Conservation (phyloP, 129 eudicot species). For the Cynara cardunculus region DNA sequence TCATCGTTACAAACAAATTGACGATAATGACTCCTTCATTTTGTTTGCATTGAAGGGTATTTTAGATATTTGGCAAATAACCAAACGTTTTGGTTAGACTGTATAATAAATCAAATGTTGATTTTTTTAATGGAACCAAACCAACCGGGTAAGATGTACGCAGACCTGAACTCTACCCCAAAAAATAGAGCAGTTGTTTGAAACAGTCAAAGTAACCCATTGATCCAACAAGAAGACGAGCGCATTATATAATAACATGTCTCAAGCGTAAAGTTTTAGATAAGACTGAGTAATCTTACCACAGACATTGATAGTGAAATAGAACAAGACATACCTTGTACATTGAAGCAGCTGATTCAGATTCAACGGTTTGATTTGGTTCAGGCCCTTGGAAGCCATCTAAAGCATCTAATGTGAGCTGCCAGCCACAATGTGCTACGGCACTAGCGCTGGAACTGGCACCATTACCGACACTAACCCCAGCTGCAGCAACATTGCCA, state of each 20-base stretch:
- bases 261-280: neutral
- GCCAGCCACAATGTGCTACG: conserved; percentile 94
- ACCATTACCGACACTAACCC: conserved; percentile 56
- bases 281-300: neutral
- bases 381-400: conserved; percentile 90
- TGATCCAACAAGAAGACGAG: too few relatives aligned
- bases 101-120: neutral
- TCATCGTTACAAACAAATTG: too few relatives aligned
- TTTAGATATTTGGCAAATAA: neutral
- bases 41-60: too few relatives aligned
- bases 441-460: conserved; percentile 64
- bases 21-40: too few relatives aligned
- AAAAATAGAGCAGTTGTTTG: too few relatives aligned
- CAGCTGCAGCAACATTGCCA: conserved; percentile 97
- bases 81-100: neutral
- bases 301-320: neutral
- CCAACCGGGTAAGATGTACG: neutral
- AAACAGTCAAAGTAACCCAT: too few relatives aligned
- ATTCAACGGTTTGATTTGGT: conserved; percentile 74
- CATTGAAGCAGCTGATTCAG: conserved; percentile 96
- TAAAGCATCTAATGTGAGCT: conserved; percentile 91
- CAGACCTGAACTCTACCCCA: neutral
- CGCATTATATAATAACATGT: neutral
- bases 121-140: neutral
- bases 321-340: conserved; percentile 30